Base-by-base conservation (phyloP, 2,329 filamentous ascomycete genomes). In the Ambrosiella xylebori region DNA sequence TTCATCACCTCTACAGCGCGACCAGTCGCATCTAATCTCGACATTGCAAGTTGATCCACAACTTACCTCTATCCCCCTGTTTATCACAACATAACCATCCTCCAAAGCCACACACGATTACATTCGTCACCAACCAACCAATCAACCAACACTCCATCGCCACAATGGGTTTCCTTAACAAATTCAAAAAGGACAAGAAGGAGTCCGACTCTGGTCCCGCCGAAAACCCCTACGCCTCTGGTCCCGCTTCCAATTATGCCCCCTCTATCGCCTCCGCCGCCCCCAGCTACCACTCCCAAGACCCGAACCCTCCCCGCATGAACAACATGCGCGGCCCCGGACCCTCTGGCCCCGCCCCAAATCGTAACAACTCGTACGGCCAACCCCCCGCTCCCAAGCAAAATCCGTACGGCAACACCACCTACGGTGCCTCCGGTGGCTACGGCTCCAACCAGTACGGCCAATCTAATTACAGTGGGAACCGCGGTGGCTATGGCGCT, bases 371-470 rank as follows among this genome's bases (percentile, higher is more conserved):
- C 49, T 37, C 49, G 49, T 54, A 59, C 45, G 59, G 51, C 17
- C 54, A 19, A 40, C 8, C 37, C 13, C 38, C 58, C 5, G 40
- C 58, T 7, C 47, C 47, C 11, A 55, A 57, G 35, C 52, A 41
- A 47, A 63, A 56, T 60, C 56, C 45, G n/a, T 59, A 59, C 13
- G 53, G 47, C 38, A 56, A 47, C 9, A 57, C 27, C 27, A 45
- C 54, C 2, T 61, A 58, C 39, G 59, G 59, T 11, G 53, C 64
- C 52, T 63, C 65, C 51, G 66, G 59, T 19, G 78, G 78, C 11
- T 82, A 81, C 62, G 76, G 75, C 45, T 70, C 73, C 50, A 75
- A 79, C 35, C 74, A 72, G 62, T 79, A 76, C 63, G 78, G 77
- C 1, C 74, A 73, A 12, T 66, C 67, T 39, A 53, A 53, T 12